phyloP scores from a whole-genome alignment of 2,329 filamentous ascomycete genomes.

The Cladophialophora bantiana region DNA sequence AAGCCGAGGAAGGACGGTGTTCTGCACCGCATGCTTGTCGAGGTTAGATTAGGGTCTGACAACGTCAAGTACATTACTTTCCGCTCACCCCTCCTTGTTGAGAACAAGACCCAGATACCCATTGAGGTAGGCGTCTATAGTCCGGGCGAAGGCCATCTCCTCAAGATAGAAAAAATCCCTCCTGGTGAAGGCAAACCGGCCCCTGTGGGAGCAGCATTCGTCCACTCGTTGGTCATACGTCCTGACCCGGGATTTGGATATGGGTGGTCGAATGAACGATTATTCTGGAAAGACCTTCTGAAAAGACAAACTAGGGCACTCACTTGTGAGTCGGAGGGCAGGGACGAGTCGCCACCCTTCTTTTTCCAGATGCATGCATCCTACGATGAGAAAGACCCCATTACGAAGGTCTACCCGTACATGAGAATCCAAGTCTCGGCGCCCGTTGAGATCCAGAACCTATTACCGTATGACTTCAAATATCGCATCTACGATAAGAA shows the following conservation, averaged over 20 bases:
- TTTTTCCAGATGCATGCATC: constrained; percentile 94
- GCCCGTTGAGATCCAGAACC: constrained; percentile 90
- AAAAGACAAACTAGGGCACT: constrained; percentile 84
- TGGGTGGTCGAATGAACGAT: constrained; percentile 85
- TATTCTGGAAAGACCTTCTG: constrained; percentile 93
- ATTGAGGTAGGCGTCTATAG: constrained; percentile 93
- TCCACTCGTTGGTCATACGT: constrained; percentile 85
- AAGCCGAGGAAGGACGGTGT: constrained; percentile 85
- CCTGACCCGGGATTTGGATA: constrained; percentile 97
- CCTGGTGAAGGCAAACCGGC: constrained; percentile 89
- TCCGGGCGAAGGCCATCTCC: constrained; percentile 81
- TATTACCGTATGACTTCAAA: constrained; percentile 97
- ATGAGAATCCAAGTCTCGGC: constrained; percentile 93
- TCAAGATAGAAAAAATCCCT: constrained; percentile 97
- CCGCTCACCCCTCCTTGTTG: constrained; percentile 86
- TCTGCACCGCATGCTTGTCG: constrained; percentile 87
- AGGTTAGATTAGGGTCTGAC: constrained; percentile 87
- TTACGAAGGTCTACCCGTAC: constrained; percentile 86
- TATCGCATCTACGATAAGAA: constrained; percentile 99
- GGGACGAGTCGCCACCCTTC: constrained; percentile 79
- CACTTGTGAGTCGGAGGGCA: constrained; percentile 84
- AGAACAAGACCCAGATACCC: constrained; percentile 96
- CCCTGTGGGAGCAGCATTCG: constrained; percentile 87
- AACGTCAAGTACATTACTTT: constrained; percentile 99
- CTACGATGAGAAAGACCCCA: constrained; percentile 82